Base-by-base conservation (phyloP, 441 rosid genomes). In the Aleurites moluccanus region DNA sequence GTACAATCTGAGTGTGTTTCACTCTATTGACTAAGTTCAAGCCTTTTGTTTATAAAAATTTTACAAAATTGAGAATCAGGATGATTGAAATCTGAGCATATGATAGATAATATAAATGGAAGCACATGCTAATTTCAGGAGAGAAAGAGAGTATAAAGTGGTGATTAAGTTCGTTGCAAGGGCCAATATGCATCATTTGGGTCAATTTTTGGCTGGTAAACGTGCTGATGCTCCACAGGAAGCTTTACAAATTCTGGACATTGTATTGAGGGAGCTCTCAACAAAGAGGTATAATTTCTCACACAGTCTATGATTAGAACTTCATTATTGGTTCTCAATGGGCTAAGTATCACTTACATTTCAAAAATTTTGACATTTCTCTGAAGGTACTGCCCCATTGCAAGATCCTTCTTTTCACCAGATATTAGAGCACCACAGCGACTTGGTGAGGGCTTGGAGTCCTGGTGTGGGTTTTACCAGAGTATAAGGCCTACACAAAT, bases 401-500 rank as follows among this genome's bases (percentile, higher is more conserved):
- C 97, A 56, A 88, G 97, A 80, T 96, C 96, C 35, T 96, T 96
- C 87, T 96, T 91, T 72, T 96, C 99, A 42, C 99, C 95, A 9
- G 87, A 86, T 82, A 84, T 92, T 61, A 84, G 90, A 82, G 81
- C 85, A 30, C 97, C 97, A 0, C 97, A 91, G 73, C 75, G 91
- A 33, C 95, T 96, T 16, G 97, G 99, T 70, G 99, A 96, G 18
- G 99, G 99, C 72, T 88, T 96, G 82, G 97, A 96, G 88, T 90
- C 97, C 38, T 96, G 99, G 99, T 93, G 97, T 69, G 99, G 99
- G 45, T 96, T 93, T 82, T 96, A 96, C 77, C 97, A 93, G 78
- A 96, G 99, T 75, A 93, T 96, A 70, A 88, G 99, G 80, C 98
- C 99, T 16, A 95, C 99, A 0, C 99, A 93, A 59, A 96, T 96